Evolutionary conservation across 495 filamentous ascomycete genomes (phyloP), one percentile per base, ranked within the genome.

Genomic region (Copromyces sp.): DNA sequence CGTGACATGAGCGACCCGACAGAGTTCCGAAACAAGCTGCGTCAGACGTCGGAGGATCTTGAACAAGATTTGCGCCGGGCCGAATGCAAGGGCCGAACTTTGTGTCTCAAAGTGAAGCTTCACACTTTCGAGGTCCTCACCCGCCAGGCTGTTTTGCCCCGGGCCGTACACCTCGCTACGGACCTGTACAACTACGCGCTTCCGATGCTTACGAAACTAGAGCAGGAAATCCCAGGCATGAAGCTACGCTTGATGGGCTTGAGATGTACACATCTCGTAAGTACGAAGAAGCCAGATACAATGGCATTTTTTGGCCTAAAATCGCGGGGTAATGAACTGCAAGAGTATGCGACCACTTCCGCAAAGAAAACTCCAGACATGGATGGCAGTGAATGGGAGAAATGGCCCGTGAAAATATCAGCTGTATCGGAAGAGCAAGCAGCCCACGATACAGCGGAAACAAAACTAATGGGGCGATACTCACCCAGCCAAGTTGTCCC

Each of bases 61-160:
- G 94, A 97, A 79, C 91, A 92, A 74, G 96, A 98, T 78, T 84
- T 98, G 76, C 80, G 82, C n/a, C 87, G 87, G 24, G 92, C 91
- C 5, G 87, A 93, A 74, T 92, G 93, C 81, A 97, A 94, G 80
- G 95, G 95, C 6, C 89, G 94, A 7, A 98, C 96, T 1, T 81
- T 99, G 4, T 91, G 92, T 32, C 80, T 99, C 24, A 99, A 99
- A 81, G 87, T 98, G 68, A 99, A 99, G 79, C 84, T 98, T 12
- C 93, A 97, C 76, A 96, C 93, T 0, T 99, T 94, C 76, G 93
- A 98, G 79, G 94, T 98, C 11, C 83, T 93, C 20, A 95, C 94
- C 0, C 84, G 95, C 42, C 95, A 99, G 78, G 86, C 87, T 14
- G 86, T 91, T 44, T 88, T 91, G 11, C 89, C 92, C 2, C 90